Percentiles rank a stretch among this genome's conserved stretches.
Conservation (phyloP, 1,284 basidiomycete genomes). For the Moesziomyces sp. region DNA sequence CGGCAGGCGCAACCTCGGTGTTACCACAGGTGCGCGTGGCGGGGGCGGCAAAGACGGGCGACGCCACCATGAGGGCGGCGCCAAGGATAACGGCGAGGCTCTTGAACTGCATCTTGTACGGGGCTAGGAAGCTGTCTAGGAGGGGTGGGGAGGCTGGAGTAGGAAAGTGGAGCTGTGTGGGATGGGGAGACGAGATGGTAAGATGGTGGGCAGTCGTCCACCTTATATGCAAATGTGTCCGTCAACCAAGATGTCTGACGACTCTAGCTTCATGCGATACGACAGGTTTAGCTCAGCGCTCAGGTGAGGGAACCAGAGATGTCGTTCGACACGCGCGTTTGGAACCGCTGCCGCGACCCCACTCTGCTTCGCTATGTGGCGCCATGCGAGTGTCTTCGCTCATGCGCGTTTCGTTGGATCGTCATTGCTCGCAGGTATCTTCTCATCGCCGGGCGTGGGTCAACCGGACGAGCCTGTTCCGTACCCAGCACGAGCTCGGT, state of each 20-base stretch:
- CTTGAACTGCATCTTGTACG: conserved; percentile 35
- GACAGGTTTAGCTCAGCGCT: too few species aligned
- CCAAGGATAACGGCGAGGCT: conserved; percentile 19
- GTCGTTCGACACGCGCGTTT: neutral
- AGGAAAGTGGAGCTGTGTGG: neutral
- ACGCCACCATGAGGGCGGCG: conserved; percentile 12
- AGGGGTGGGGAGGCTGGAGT: neutral
- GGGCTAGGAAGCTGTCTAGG: neutral
- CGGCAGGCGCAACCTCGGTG: conserved; percentile 15
- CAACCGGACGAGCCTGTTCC: neutral
- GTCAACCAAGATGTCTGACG: too few species aligned
- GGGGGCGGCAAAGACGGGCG: conserved; percentile 22
- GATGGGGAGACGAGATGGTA: neutral
- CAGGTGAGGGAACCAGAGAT: neutral
- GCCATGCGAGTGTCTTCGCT: too few species aligned
- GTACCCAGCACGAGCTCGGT: neutral
- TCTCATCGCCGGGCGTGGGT: neutral
- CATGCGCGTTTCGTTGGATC: too few species aligned
- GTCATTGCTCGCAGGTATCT: too few species aligned
- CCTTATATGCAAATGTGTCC: too few species aligned
- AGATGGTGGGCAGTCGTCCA: too few species aligned
- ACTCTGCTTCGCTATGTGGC: too few species aligned
- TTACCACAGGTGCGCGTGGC: conserved; percentile 18
- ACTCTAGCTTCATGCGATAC: too few species aligned
- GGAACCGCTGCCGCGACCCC: too few species aligned